Base-by-base conservation (phyloP, 768 basidiomycete genomes). In the Suillus occidentalis region DNA sequence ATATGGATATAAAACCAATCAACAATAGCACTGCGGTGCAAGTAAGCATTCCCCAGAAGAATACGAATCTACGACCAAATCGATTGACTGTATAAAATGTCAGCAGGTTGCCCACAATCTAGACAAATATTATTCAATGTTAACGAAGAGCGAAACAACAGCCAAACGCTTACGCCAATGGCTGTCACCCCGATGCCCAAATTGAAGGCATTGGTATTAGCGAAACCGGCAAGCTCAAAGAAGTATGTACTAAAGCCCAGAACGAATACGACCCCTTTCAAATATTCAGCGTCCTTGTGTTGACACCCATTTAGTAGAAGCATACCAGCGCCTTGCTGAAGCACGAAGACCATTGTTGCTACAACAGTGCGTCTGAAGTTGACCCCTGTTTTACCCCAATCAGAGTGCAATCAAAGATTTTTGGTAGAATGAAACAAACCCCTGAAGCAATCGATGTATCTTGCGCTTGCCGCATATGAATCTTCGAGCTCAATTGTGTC, bases 201-300 rank as follows among this genome's bases (percentile, higher is more conserved):
- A 61, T 76, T 68, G 61, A 79, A 78, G 1, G 77, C 75, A 0
- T 73, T 71, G 61, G 49, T 60, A 14, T 65, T 50, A 5, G 68
- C 62, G 59, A 78, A 77, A 31, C 77, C 74, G 16, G 77, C 71
- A 42, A 79, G 77, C 64, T 78, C 75, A 43, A 78, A 77, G 65
- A 78, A 77, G 71, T 78, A 78, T 56, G 71, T 72, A 16, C 73
- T 72, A 59, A 59, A 75, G n/a, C 72, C 70, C 61, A 74, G 61
- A 7, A 74, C 68, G 60, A 74, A 75, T 39, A 70, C 67, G 2
- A 73, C 70, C 39, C 73, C 73, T 74, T 25, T 50, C n/a, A 20
- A 53, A 57, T 25, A 47, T 20, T 34, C 6, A 63, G 16, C 25
- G 22, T 43, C 14, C 22, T 10, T 7, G 13, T 45, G 20, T 22